Evolutionary conservation across 257 asterid species (phyloP).

Genomic region (Solanum ossicruentum): DNA sequence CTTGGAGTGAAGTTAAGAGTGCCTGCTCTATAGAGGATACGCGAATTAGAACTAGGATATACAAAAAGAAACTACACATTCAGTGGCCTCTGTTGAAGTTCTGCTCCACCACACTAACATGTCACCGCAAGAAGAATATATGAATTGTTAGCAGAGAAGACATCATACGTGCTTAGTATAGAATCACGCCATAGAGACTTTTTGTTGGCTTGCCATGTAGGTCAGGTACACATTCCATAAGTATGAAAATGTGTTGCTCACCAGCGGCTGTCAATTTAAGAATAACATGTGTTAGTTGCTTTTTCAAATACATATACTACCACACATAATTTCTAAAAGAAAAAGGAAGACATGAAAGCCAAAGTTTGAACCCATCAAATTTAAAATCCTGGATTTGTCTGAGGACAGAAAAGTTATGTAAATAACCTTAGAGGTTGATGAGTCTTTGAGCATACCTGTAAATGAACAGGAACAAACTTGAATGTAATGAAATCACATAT

Average conservation of each 20-base stretch:
- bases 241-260: slow-evolving; percentile 65
- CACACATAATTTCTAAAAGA: neutral
- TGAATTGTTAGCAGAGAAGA: neutral
- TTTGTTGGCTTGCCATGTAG: slow-evolving; percentile 61
- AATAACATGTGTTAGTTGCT: neutral
- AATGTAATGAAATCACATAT: slow-evolving; percentile 72
- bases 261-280: slow-evolving; percentile 53
- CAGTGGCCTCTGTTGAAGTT: neutral
- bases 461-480: slow-evolving; percentile 77
- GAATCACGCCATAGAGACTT: slow-evolving; percentile 24
- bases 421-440: neutral
- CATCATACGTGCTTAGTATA: neutral
- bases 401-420: neutral
- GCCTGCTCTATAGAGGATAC: neutral
- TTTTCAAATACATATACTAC: neutral
- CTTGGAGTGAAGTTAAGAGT: neutral
- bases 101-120: neutral
- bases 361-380: neutral
- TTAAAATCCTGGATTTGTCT: neutral
- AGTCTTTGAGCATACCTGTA: slow-evolving; percentile 39
- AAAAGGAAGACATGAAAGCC: neutral
- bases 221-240: slow-evolving; percentile 82
- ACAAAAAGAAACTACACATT: neutral
- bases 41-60: neutral
- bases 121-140: neutral